Percentiles rank a stretch among this genome's conserved stretches.
Evolutionary conservation across 768 basidiomycete species (phyloP).

Genomic region (Pleurotus eryngii): DNA sequence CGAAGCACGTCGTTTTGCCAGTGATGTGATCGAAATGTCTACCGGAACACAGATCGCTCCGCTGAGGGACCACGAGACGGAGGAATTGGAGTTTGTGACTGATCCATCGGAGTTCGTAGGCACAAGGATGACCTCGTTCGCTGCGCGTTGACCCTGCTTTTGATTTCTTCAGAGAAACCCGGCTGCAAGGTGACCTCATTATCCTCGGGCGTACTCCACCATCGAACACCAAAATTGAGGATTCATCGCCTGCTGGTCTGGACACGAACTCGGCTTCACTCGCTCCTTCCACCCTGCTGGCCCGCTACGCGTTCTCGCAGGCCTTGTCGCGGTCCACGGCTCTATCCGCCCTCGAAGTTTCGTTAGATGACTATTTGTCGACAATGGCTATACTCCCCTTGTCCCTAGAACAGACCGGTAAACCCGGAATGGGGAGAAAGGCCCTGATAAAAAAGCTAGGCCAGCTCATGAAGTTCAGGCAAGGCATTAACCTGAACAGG

Average conservation of each 20-base stretch:
- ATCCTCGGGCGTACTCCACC: conserved; percentile 73
- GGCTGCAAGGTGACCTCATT: conserved; percentile 89
- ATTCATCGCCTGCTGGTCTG: background rate
- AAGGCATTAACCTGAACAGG: conserved; percentile 85
- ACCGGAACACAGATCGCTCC: conserved; percentile 59
- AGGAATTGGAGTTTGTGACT: conserved; percentile 89
- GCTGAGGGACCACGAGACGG: conserved; percentile 72
- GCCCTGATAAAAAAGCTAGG: conserved; percentile 92
- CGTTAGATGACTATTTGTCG: conserved; percentile 78
- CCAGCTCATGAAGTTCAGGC: conserved; percentile 86
- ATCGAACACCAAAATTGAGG: conserved; percentile 36
- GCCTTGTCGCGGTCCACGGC: conserved; percentile 88
- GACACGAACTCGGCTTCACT: conserved; percentile 28
- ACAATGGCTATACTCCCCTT: conserved; percentile 81
- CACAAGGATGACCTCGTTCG: conserved; percentile 19
- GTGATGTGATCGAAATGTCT: conserved; percentile 53
- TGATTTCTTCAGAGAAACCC: conserved; percentile 56
- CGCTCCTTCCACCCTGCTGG: conserved; percentile 71
- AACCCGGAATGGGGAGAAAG: conserved; percentile 75
- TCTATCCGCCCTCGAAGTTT: conserved; percentile 81
- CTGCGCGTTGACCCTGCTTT: conserved; percentile 10
- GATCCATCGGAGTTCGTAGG: conserved; percentile 80
- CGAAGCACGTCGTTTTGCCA: conserved; percentile 67
- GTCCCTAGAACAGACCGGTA: conserved; percentile 72
- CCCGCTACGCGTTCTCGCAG: conserved; percentile 89